Conservation (phyloP, 108 stramenopile species). For the Fistulifera pelliculosa region DNA sequence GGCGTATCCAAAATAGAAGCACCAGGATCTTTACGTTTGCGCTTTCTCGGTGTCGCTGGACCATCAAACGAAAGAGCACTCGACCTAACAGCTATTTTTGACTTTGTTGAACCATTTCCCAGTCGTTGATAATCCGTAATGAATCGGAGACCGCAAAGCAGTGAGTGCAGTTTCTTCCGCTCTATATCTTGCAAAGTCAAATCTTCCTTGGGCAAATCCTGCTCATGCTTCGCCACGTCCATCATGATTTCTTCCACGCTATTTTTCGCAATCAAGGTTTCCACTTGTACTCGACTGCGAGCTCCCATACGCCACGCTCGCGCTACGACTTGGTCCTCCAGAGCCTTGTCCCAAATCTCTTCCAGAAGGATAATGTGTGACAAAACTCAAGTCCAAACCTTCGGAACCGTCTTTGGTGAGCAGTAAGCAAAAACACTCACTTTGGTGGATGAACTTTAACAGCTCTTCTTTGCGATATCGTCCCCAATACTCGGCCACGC, state of each 20-base stretch:
- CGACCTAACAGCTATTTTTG: no score
- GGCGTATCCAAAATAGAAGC: no score
- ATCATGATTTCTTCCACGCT: constrained; percentile 81
- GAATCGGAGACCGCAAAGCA: constrained; percentile 1
- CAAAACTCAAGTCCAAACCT: constrained; percentile 91
- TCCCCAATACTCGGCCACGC: constrained; percentile 76
- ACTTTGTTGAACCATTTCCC: no score
- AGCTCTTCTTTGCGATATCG: constrained; percentile 42
- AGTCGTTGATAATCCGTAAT: constrained; percentile 4
- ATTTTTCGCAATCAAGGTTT: constrained; percentile 73
- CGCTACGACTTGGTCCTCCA: constrained; percentile 80
- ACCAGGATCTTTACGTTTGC: no score
- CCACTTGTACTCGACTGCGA: constrained; percentile 69
- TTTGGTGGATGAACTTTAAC: constrained; percentile 44
- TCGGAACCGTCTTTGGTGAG: constrained; percentile 83
- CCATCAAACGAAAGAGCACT: no score
- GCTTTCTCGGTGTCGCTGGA: no score
- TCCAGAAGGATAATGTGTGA: constrained; percentile 90
- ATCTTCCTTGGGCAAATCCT: not conserved
- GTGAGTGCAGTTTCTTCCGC: constrained; percentile 5
- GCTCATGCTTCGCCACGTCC: constrained; percentile 1
- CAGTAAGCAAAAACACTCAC: constrained; percentile 73
- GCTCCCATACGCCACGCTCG: constrained; percentile 94
- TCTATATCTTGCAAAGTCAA: not conserved
- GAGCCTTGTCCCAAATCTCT: constrained; percentile 61